These are phyloP conservation scores for Paramecium tetraurelia DNA, from an alignment of 73 alveolate genomes.

Conservation along the genomic window DNA sequence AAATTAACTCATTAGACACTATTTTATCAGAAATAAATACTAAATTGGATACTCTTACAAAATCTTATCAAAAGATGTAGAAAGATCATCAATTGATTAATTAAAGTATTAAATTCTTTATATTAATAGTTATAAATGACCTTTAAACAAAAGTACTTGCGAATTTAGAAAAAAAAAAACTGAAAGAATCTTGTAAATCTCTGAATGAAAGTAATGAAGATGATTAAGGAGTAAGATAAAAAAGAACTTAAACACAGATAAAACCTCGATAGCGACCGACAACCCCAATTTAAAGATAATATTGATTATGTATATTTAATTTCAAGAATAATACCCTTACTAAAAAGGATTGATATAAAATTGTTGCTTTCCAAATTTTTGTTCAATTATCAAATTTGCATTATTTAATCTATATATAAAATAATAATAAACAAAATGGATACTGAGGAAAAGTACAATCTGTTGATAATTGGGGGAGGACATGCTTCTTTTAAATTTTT, in stretches of 20 bases:
- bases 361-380: too few species aligned
- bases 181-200: background rate
- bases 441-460: background rate
- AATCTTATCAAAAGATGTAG: background rate
- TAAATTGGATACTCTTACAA: background rate
- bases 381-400: too few species aligned
- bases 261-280: background rate
- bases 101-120: background rate
- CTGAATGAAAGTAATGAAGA: background rate
- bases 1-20: background rate
- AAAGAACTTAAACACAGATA: background rate
- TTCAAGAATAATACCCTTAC: background rate
- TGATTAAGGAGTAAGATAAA: background rate
- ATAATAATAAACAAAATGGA: background rate
- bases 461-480: constrained; percentile 33
- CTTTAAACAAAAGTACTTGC: background rate
- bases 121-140: background rate
- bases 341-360: too few species aligned
- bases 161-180: background rate
- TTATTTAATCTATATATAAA: too few species aligned
- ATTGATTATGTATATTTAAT: background rate
- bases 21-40: background rate
- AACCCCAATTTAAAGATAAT: background rate
- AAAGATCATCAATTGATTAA: background rate
- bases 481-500: constrained; percentile 21